Percentiles rank a stretch among this genome's conserved stretches.
Conservation (phyloP, 805 yeast species). For the Hanseniaspora jakobsenii region DNA sequence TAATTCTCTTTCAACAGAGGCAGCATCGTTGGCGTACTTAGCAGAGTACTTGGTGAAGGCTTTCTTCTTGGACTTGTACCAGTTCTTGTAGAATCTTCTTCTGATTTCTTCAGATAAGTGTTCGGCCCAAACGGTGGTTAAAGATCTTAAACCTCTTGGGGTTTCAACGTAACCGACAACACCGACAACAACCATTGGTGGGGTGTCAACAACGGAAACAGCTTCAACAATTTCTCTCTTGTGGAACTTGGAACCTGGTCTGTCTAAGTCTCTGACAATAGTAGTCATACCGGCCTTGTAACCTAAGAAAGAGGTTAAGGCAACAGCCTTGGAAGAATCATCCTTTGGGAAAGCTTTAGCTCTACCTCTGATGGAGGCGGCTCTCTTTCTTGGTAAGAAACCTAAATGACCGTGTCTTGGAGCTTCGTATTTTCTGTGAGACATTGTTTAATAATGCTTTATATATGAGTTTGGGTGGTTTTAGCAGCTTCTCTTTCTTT, state of each 20-base stretch:
- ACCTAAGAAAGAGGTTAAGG: slow-evolving; percentile 98
- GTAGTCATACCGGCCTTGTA: slow-evolving; percentile 99
- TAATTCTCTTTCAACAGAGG: slow-evolving; percentile 84
- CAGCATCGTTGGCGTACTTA: slow-evolving; percentile 87
- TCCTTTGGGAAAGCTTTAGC: slow-evolving; percentile 99
- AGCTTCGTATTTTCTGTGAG: slow-evolving; percentile 99
- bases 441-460: slow-evolving; percentile 43
- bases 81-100: slow-evolving; percentile 99
- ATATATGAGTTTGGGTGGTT: slow-evolving; percentile 21
- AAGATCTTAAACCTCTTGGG: slow-evolving; percentile 99
- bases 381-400: slow-evolving; percentile 99
- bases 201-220: slow-evolving; percentile 97
- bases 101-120: slow-evolving; percentile 97
- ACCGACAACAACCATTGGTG: slow-evolving; percentile 98
- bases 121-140: slow-evolving; percentile 99
- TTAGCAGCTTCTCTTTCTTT: too few relatives aligned
- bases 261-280: slow-evolving; percentile 98
- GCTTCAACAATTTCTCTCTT: slow-evolving; percentile 99
- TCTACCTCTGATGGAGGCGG: slow-evolving; percentile 96
- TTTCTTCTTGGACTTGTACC: slow-evolving; percentile 99
- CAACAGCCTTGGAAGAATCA: slow-evolving; percentile 93
- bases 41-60: slow-evolving; percentile 99
- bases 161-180: slow-evolving; percentile 99
- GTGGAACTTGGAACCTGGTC: slow-evolving; percentile 99
- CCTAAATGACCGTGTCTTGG: slow-evolving; percentile 99